phyloP scores from a whole-genome alignment of 257 asterid species.

The Scutellaria minor region DNA sequence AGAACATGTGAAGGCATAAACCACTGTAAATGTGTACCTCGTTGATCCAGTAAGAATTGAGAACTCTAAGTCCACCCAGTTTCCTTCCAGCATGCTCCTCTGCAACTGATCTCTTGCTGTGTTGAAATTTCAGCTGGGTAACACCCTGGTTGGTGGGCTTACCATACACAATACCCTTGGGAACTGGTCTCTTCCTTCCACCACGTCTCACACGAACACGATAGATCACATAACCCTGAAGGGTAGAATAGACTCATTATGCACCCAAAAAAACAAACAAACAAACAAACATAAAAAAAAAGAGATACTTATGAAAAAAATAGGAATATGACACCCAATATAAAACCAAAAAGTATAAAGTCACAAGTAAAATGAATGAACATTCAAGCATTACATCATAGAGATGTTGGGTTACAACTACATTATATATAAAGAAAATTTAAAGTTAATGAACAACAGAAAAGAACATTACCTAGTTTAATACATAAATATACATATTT shows the following conservation, averaged over 20 bases:
- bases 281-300: no score
- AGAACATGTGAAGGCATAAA: no score
- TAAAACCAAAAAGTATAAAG: neutral
- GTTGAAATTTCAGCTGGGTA: constrained; percentile 37
- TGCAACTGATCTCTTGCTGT: constrained; percentile 36
- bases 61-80: constrained; percentile 36
- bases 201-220: constrained; percentile 38
- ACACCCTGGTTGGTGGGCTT: constrained; percentile 39
- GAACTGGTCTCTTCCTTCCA: constrained; percentile 38
- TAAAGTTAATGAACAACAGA: neutral
- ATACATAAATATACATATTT: neutral
- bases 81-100: constrained; percentile 39
- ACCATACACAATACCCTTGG: constrained; percentile 37
- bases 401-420: neutral
- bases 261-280: neutral
- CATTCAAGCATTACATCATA: neutral
- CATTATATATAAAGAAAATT: no score
- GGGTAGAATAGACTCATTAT: neutral
- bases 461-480: neutral
- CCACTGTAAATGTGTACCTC: constrained; percentile 12
- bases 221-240: constrained; percentile 34
- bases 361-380: neutral
- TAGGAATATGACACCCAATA: neutral
- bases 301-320: neutral
- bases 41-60: constrained; percentile 35